Conservation (phyloP, 495 filamentous ascomycete genomes). For the Penicillium bialowiezense region DNA sequence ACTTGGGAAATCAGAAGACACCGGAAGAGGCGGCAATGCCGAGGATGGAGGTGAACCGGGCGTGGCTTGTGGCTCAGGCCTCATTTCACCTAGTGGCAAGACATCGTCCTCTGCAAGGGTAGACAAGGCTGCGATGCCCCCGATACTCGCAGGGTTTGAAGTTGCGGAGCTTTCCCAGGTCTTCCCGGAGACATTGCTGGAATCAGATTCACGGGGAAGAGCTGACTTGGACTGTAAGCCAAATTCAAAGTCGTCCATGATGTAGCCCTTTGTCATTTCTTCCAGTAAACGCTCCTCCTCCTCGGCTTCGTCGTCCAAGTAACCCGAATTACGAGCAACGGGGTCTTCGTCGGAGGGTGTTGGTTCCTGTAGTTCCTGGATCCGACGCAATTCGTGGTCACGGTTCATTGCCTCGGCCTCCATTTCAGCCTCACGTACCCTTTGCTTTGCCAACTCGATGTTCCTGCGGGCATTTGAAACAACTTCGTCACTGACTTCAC, state of each 20-base stretch:
- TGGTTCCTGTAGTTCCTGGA: constrained; percentile 41
- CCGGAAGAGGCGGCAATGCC: constrained; percentile 30
- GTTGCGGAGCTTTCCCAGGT: constrained; percentile 86
- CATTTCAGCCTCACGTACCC: constrained; percentile 71
- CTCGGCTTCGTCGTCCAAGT: constrained; percentile 74
- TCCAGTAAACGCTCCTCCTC: constrained; percentile 91
- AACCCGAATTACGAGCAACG: constrained; percentile 38
- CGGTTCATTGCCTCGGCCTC: constrained; percentile 65
- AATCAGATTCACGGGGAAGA: constrained; percentile 84
- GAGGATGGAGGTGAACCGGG: constrained; percentile 27
- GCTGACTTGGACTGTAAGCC: constrained; percentile 68
- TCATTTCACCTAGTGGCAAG: constrained; percentile 27
- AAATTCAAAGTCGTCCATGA: constrained; percentile 85
- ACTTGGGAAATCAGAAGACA: constrained; percentile 22
- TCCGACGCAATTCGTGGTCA: constrained; percentile 38
- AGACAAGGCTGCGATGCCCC: constrained; percentile 58
- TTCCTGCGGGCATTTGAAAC: constrained; percentile 62
- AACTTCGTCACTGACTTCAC: constrained; percentile 33
- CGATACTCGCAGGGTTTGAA: constrained; percentile 73
- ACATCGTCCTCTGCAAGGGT: constrained; percentile 68
- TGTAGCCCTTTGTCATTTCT: constrained; percentile 85
- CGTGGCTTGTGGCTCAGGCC: constrained; percentile 24
- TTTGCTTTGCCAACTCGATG: constrained; percentile 75
- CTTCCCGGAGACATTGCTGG: constrained; percentile 76
- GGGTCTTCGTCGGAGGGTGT: constrained; percentile 19